These are phyloP conservation scores for Podila epigama DNA, from an alignment of 192 early-diverging fungal species.

Conservation along the genomic window DNA sequence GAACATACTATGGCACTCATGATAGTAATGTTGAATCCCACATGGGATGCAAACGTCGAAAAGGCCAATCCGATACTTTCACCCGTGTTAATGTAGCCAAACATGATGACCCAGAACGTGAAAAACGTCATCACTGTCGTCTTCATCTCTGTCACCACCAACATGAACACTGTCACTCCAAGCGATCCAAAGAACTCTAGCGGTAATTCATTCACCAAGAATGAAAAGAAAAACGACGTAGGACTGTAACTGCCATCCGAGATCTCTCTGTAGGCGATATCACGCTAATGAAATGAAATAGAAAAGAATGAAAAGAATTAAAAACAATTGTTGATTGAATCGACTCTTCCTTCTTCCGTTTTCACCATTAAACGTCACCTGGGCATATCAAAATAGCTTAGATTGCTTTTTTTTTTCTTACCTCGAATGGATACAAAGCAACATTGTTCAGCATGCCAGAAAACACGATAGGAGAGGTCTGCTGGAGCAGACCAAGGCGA, in stretches of 20 bases:
- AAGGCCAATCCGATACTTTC: slow-evolving; percentile 45
- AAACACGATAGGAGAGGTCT: slow-evolving; percentile 41
- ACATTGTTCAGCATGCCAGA: slow-evolving; percentile 49
- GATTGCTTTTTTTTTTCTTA: too few species aligned
- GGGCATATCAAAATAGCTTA: too few species aligned
- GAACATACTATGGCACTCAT: slow-evolving; percentile 43
- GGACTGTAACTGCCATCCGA: slow-evolving; percentile 46
- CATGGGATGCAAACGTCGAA: slow-evolving; percentile 41
- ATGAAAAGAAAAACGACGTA: slow-evolving; percentile 42
- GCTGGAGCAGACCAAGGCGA: slow-evolving; percentile 43
- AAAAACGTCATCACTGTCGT: slow-evolving; percentile 45
- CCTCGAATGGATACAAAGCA: slow-evolving; percentile 46
- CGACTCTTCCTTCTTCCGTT: too few species aligned
- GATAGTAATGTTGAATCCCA: slow-evolving; percentile 43
- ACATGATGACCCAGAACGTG: slow-evolving; percentile 47
- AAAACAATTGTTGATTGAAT: too few species aligned
- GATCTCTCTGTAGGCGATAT: slow-evolving; percentile 46
- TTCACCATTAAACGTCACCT: too few species aligned
- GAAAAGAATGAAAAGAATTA: not conserved
- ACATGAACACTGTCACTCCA: slow-evolving; percentile 38
- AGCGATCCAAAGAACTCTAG: slow-evolving; percentile 40
- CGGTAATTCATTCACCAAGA: slow-evolving; percentile 39
- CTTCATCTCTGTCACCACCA: slow-evolving; percentile 23
- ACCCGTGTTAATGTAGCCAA: slow-evolving; percentile 48
- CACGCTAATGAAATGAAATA: slow-evolving; percentile 9